Evolutionary conservation across 2,329 filamentous ascomycete genomes (phyloP).

Genomic region (Neonectria faginata): DNA sequence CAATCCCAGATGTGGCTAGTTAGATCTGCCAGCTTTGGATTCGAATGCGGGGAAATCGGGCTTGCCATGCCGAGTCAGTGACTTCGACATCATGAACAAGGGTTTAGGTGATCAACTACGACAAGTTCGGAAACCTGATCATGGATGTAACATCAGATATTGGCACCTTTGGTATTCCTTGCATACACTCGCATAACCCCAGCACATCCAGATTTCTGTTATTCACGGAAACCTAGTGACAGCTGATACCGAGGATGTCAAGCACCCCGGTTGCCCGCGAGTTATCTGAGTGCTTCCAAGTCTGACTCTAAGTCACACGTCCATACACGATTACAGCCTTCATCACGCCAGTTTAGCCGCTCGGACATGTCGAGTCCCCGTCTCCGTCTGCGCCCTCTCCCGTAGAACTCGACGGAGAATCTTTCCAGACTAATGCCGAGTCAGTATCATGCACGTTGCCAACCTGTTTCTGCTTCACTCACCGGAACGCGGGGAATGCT

Average conservation of each 20-base stretch:
- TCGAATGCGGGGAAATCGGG: neutral
- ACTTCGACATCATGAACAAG: no score
- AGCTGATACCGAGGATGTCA: no score
- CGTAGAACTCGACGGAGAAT: conserved; percentile 74
- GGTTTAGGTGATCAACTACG: no score
- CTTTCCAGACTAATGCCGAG: conserved; percentile 65
- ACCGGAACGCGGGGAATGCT: conserved; percentile 76
- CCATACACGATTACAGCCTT: no score
- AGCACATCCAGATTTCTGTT: no score
- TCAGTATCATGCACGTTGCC: neutral
- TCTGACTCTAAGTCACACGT: neutral
- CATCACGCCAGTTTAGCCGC: neutral
- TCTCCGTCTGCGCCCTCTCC: conserved; percentile 76
- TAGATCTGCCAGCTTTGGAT: neutral
- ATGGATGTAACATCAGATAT: no score
- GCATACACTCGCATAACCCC: no score
- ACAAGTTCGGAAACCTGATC: no score
- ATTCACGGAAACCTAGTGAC: no score
- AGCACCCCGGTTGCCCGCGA: no score
- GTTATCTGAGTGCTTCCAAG: no score
- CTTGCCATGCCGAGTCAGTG: neutral
- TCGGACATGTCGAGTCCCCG: neutral
- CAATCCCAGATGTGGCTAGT: neutral
- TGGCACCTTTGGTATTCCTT: no score
- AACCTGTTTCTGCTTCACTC: neutral